Evolutionary conservation across 495 filamentous ascomycete genomes (phyloP).

Genomic region (Daldinia grandis): DNA sequence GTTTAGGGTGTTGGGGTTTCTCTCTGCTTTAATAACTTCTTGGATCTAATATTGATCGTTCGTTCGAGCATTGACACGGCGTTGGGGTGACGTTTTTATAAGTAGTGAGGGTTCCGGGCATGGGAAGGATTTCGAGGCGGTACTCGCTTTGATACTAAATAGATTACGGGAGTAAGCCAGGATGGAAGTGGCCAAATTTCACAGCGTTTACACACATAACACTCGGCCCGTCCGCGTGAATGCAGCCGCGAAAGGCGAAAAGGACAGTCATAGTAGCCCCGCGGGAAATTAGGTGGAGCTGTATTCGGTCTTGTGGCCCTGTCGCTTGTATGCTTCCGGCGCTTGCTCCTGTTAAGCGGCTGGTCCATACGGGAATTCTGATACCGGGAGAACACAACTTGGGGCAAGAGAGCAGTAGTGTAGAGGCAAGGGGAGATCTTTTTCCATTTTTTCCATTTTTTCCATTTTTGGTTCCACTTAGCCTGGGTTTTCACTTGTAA

Average conservation of each 20-base stretch:
- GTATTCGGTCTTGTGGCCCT: conserved; percentile 5
- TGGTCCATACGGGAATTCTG: conserved; percentile 2
- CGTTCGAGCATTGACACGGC: neutral
- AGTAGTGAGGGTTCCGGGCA: neutral
- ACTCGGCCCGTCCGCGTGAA: neutral
- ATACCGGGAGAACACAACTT: neutral
- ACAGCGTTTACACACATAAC: neutral
- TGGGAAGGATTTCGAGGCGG: neutral
- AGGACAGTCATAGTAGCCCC: neutral
- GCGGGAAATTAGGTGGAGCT: conserved; percentile 23
- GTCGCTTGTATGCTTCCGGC: conserved; percentile 32
- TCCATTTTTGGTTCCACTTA: neutral
- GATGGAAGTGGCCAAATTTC: neutral
- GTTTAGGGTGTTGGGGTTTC: neutral
- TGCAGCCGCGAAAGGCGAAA: conserved; percentile 14
- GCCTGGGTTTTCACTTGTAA: too few species aligned
- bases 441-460: too few species aligned
- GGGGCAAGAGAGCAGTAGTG: neutral
- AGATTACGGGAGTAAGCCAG: neutral
- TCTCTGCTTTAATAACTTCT: neutral
- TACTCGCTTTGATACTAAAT: neutral
- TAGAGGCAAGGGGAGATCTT: neutral
- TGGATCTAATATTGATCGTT: neutral
- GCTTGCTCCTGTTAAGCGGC: neutral
- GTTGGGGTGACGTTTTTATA: neutral